These are phyloP conservation scores for Fusarium pseudocircinatum DNA, from an alignment of 2,329 filamentous ascomycete genomes.

Conservation along the genomic window DNA sequence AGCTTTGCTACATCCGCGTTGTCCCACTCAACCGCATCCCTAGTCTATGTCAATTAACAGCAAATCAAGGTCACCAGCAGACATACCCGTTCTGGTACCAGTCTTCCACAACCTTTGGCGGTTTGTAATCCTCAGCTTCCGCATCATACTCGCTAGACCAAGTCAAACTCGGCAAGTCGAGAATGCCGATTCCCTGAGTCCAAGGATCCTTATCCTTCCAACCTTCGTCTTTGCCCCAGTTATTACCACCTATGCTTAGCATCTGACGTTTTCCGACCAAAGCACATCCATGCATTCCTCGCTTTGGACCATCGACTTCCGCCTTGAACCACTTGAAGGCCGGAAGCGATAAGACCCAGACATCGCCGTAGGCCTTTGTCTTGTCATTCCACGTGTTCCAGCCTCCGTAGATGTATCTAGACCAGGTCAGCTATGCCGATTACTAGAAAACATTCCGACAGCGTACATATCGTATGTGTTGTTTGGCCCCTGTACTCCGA, in stretches of 20 bases:
- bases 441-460: accelerated
- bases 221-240: background rate
- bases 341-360: background rate
- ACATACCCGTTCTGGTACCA: background rate
- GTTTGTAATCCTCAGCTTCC: background rate
- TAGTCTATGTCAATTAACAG: background rate
- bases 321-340: conserved; percentile 7
- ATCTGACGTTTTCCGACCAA: background rate
- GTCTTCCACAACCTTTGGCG: background rate
- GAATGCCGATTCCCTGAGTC: background rate
- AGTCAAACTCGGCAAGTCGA: background rate
- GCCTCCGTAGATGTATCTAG: background rate
- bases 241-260: background rate
- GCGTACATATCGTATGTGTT: background rate
- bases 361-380: background rate
- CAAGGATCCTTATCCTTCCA: background rate
- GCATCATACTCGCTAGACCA: background rate
- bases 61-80: accelerated
- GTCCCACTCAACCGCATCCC: background rate
- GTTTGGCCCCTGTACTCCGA: background rate
- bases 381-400: background rate
- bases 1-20: background rate
- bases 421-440: background rate
- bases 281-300: background rate
- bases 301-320: background rate